Evolutionary conservation across 2,329 filamentous ascomycete species (phyloP).

Genomic region (Cephalotrichum gorgonifer): DNA sequence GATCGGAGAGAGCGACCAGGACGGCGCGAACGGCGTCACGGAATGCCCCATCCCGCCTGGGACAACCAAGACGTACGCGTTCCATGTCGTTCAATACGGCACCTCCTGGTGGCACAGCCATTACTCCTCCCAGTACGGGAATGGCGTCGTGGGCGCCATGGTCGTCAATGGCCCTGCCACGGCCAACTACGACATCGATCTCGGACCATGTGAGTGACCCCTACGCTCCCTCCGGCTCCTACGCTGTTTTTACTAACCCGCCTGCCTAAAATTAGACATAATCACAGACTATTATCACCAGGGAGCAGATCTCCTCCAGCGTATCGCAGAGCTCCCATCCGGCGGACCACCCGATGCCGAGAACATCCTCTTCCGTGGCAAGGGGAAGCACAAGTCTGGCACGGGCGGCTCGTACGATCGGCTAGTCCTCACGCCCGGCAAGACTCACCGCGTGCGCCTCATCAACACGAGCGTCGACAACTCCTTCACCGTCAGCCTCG

Average conservation of each 20-base stretch:
- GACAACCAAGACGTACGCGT: constrained; percentile 21
- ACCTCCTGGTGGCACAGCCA: constrained; percentile 33
- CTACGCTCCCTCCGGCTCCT: background rate
- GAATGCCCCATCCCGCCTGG: constrained; percentile 29
- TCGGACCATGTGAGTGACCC: constrained; percentile 27
- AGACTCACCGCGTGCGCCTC: constrained; percentile 31
- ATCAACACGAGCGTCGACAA: constrained; percentile 40
- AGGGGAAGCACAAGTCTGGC: constrained; percentile 18
- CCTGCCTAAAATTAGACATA: constrained; percentile 6
- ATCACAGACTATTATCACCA: constrained; percentile 43
- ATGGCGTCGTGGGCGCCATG: constrained; percentile 51
- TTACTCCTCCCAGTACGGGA: constrained; percentile 45
- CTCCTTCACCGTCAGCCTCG: constrained; percentile 38
- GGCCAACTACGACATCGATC: constrained; percentile 46
- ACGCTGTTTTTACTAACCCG: background rate
- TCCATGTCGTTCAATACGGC: constrained; percentile 30
- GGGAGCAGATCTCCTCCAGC: constrained; percentile 17
- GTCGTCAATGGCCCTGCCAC: constrained; percentile 44
- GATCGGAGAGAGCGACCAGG: constrained; percentile 13
- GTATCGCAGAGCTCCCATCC: constrained; percentile 5
- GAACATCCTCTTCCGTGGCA: constrained; percentile 34
- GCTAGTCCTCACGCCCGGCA: constrained; percentile 16
- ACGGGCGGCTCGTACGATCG: constrained; percentile 17
- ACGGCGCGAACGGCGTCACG: constrained; percentile 36
- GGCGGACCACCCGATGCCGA: constrained; percentile 15